Evolutionary conservation across 345 rosid species (phyloP).

Genomic region (Anastatica hierochuntica): DNA sequence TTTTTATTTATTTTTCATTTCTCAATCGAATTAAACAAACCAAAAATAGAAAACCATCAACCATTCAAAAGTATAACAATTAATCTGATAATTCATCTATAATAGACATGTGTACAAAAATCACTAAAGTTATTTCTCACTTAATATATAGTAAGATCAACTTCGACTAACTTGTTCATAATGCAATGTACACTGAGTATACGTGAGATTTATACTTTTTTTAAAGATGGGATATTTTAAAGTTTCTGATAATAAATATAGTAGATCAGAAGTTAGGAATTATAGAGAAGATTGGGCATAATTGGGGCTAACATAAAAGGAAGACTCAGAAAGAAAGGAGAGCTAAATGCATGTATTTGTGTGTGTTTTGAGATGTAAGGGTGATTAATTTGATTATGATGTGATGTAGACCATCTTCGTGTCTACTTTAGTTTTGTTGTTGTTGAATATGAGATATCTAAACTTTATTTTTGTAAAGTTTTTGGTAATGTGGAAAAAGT

Average conservation of each 20-base stretch:
- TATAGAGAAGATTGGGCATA: conserved; percentile 24
- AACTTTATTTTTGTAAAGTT: conserved; percentile 1
- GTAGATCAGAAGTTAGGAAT: conserved; percentile 9
- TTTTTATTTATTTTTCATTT: too few relatives aligned
- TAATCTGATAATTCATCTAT: too few relatives aligned
- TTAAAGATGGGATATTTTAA: not conserved
- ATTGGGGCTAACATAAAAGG: conserved; percentile 14
- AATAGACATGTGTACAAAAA: too few relatives aligned
- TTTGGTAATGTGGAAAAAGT: conserved; percentile 2
- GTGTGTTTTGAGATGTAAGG: conserved; percentile 25
- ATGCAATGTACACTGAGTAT: too few relatives aligned
- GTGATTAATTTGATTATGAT: conserved; percentile 34
- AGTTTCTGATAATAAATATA: not conserved
- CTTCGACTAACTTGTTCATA: too few relatives aligned
- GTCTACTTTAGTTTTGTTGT: conserved; percentile 18
- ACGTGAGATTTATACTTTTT: not conserved
- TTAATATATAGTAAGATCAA: too few relatives aligned
- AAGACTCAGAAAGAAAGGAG: conserved; percentile 10
- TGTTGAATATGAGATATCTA: conserved; percentile 10
- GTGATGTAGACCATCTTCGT: conserved; percentile 24
- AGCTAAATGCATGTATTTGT: conserved; percentile 33
- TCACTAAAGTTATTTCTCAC: too few relatives aligned
- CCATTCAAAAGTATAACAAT: too few relatives aligned
- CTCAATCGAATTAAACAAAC: too few relatives aligned
- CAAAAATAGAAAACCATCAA: too few relatives aligned